phyloP scores from a whole-genome alignment of 1,284 basidiomycete genomes.

The Puccinia hordei region DNA sequence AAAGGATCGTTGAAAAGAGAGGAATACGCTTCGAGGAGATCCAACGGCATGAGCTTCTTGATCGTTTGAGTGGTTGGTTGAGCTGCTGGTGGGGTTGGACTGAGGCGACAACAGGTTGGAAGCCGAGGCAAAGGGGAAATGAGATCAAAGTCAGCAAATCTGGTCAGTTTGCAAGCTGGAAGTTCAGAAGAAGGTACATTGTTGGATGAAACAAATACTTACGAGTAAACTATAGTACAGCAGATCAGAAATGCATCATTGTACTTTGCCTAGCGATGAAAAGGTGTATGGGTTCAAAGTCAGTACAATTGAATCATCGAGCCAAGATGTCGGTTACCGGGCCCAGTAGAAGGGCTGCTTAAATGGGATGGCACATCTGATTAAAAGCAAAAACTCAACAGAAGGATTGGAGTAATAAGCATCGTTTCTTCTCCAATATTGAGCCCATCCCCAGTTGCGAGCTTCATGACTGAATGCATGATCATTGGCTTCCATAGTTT shows the following conservation, averaged over 20 bases:
- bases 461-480: constrained; percentile 60
- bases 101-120: neutral
- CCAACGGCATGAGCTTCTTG: constrained; percentile 55
- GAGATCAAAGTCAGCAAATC: constrained; percentile 1
- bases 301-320: neutral
- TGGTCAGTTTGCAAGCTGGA: constrained; percentile 42
- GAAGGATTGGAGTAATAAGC: constrained; percentile 48
- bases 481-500: constrained; percentile 60
- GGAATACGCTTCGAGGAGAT: constrained; percentile 56
- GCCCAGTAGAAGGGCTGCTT: neutral
- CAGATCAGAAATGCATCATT: constrained; percentile 60
- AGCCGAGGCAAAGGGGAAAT: neutral
- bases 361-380: neutral
- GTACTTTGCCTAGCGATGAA: constrained; percentile 49
- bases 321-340: too few relatives aligned
- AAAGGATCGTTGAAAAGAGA: constrained; percentile 57
- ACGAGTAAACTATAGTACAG: constrained; percentile 59
- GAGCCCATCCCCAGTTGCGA: constrained; percentile 59
- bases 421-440: constrained; percentile 49
- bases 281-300: neutral
- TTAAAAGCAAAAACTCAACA: constrained; percentile 17
- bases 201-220: constrained; percentile 22
- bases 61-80: constrained; percentile 26
- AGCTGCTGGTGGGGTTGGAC: constrained; percentile 37
- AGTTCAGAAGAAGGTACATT: neutral